Percentiles rank a stretch among this genome's conserved stretches.
These are phyloP conservation scores for Calonectria pteridis DNA, from an alignment of 2,329 filamentous ascomycete species.

Conservation along the genomic window DNA sequence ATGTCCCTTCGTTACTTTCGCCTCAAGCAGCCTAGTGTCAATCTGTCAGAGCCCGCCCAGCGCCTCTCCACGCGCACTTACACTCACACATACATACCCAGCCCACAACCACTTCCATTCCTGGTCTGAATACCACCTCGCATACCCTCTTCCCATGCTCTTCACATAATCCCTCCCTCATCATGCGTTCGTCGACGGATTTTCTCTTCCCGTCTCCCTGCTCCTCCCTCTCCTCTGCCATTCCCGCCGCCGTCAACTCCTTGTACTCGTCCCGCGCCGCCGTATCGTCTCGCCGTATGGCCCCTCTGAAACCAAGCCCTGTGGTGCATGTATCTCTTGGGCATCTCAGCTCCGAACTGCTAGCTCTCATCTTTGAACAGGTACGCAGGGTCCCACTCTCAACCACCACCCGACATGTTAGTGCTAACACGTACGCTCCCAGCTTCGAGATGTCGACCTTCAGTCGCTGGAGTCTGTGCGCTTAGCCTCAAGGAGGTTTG, in stretches of 20 bases:
- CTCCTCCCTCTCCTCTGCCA: conserved; percentile 32
- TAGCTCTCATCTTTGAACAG: conserved; percentile 57
- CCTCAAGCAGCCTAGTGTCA: conserved; percentile 46
- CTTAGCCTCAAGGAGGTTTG: conserved; percentile 54
- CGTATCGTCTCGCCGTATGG: conserved; percentile 38
- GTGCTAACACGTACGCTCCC: conserved; percentile 28
- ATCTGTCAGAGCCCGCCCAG: conserved; percentile 33
- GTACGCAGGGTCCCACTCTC: conserved; percentile 42
- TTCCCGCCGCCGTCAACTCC: conserved; percentile 25
- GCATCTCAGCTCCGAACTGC: conserved; percentile 57
- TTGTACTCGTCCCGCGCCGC: conserved; percentile 22
- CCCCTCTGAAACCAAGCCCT: conserved; percentile 21
- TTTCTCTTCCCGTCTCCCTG: conserved; percentile 36
- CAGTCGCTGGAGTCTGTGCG: conserved; percentile 51
- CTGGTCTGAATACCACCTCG: not conserved
- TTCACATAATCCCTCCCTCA: conserved; percentile 8
- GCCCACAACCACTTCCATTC: conserved; percentile 14
- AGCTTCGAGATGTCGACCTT: conserved; percentile 56
- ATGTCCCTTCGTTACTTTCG: conserved; percentile 46
- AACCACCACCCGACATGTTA: not conserved
- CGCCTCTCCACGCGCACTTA: conserved; percentile 20
- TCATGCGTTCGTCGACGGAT: conserved; percentile 42
- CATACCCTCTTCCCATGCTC: conserved; percentile 16
- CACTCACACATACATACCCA: conserved; percentile 26
- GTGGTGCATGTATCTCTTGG: conserved; percentile 35